Conservation (phyloP, 2,329 filamentous ascomycete species). For the Neopestalotiopsis rosae region DNA sequence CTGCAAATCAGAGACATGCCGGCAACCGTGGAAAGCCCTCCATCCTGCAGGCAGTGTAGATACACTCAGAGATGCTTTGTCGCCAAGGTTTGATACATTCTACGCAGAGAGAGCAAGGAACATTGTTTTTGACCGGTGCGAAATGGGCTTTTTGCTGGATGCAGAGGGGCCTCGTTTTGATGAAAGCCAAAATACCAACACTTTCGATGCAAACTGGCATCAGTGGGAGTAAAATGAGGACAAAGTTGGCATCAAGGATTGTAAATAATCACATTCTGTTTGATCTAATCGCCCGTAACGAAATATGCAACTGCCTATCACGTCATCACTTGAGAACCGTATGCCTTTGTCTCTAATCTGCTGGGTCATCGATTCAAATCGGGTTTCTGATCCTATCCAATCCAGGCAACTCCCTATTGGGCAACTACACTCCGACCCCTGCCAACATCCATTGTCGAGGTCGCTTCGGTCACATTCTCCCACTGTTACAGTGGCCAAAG, state of each 20-base stretch:
- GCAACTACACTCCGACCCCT: slow-evolving; percentile 10
- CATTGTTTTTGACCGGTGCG: slow-evolving; percentile 53
- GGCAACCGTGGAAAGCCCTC: slow-evolving; percentile 51
- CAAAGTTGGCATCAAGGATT: too few species aligned
- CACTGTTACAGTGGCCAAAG: background rate
- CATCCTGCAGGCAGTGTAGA: slow-evolving; percentile 51
- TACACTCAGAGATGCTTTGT: slow-evolving; percentile 49
- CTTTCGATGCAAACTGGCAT: slow-evolving; percentile 8
- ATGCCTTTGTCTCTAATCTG: too few species aligned
- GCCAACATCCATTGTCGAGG: background rate
- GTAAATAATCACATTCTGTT: too few species aligned
- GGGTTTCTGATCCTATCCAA: background rate
- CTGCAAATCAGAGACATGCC: slow-evolving; percentile 50
- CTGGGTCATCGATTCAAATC: background rate
- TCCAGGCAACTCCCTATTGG: slow-evolving; percentile 8
- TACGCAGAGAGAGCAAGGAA: slow-evolving; percentile 43
- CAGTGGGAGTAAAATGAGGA: slow-evolving; percentile 7
- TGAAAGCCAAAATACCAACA: background rate
- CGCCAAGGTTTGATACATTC: slow-evolving; percentile 46
- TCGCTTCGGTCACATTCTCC: background rate
- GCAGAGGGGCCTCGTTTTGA: slow-evolving; percentile 16
- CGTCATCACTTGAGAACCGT: too few species aligned
- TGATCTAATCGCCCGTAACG: too few species aligned
- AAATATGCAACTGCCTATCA: too few species aligned
- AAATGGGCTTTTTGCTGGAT: slow-evolving; percentile 16